Evolutionary conservation across 257 asterid genomes (phyloP), one percentile per base, ranked within the genome.

Genomic region (Solanum medicagineum): DNA sequence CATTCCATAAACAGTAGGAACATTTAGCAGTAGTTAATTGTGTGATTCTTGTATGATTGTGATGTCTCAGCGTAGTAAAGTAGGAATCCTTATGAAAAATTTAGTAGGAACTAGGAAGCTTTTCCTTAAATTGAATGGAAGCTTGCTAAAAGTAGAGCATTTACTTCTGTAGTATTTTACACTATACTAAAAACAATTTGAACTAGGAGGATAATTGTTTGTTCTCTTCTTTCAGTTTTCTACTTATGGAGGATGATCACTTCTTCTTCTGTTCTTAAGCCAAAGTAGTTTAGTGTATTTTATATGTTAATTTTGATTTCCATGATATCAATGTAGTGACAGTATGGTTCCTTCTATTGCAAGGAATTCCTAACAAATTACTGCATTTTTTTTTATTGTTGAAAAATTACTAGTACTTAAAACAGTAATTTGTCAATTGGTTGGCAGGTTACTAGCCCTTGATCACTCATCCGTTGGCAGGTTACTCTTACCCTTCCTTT

Each of bases 401-500:
- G 10, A 70, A 69, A 69, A 17, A 69, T 2, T 69, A n/a, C 14
- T 70, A 10, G 10, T 12, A 42, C 16, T 12, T 10, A 80, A 92
- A 89, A 88, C 26, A 98, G 98, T 90, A 36, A 91, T 97, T 77
- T 83, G 86, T 60, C 91, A 87, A 73, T 87, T 95, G 85, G 90
- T 36, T 36, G 40, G 40, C 40, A 36, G 40, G 40, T 36, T 36
- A 36, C 40, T 36, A 36, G 40, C 40, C 5, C 96, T 94, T 84
- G 93, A 97, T 87, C 94, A 93, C 93, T 90, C 94, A 51, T 96
- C 98, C 62, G 85, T 93, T 91, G 98, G 97, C 93, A 93, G 99
- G 98, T 95, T 59, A 75, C 88, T 75, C 74, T 84, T 63, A 51
- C 65, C 32, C 85, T 88, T 80, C 53, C 45, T 81, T 75, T 24